Evolutionary conservation across 495 filamentous ascomycete species (phyloP), one percentile per base, ranked within the genome.

Genomic region (Penicillium goetzii): DNA sequence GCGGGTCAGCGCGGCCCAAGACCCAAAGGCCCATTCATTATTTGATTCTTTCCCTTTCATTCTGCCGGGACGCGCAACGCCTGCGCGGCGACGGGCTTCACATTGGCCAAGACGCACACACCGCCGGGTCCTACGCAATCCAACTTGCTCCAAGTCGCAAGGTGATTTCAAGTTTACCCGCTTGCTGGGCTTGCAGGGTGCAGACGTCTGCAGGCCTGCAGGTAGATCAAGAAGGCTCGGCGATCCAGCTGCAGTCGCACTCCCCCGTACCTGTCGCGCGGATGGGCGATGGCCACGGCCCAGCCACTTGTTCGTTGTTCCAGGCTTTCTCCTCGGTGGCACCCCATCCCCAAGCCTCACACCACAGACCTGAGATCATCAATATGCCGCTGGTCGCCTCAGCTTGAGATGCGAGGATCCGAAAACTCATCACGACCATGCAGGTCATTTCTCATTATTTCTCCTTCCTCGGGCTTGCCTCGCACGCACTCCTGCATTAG

Each of bases 51-150:
- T 23, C 32, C n/a, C 23, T 61, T 61, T 55, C 33, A 8, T 59
- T 63, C 56, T 63, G 61, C 54, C 54, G 52, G 59, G 59, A 66
- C 63, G 59, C 63, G 63, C 55, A 62, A 55, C 52, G 26, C 41
- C 43, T 41, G 54, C 21, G 33, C 36, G 21, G 33, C n/a, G 7
- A 57, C 19, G 23, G 25, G 8, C 47, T 25, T 5, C 14, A 41
- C 34, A 60, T 60, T 60, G 58, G 47, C 49, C 50, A 3, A 32
- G 50, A 32, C 33, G 33, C 36, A 34, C 54, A 50, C 38, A 56
- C 60, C 60, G 60, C 53, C 59, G 36, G 33, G n/a, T 40, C 36
- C n/a, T 23, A 19, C 25, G n/a, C n/a, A 32, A 32, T 3, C 52
- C 52, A 55, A 55, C n/a, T 34, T 55, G 30, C 30, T 9, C 14